Conservation (phyloP, 495 filamentous ascomycete species). For the Aspergillus homomorphus region DNA sequence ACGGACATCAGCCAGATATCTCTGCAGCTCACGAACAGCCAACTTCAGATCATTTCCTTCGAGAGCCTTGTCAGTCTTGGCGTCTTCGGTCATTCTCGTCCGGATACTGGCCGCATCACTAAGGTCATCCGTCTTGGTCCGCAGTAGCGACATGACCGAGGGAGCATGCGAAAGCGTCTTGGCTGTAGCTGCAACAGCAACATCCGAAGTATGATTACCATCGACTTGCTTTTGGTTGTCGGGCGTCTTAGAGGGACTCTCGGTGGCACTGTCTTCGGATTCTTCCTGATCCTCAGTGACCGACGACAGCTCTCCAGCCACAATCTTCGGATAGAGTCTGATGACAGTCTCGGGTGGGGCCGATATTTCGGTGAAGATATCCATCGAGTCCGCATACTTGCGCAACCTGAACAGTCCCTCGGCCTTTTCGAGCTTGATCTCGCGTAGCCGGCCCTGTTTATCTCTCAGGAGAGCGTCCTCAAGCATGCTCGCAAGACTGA, state of each 20-base stretch:
- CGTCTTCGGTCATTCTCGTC: constrained; percentile 28
- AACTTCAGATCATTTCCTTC: constrained; percentile 78
- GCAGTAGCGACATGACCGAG: constrained; percentile 60
- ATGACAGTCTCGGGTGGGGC: constrained; percentile 90
- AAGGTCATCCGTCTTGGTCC: constrained; percentile 34
- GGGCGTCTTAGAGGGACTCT: constrained; percentile 21
- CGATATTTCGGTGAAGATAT: constrained; percentile 83
- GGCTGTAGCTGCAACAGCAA: constrained; percentile 21
- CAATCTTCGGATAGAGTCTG: constrained; percentile 73
- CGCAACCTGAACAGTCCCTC: constrained; percentile 75
- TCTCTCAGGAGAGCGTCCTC: constrained; percentile 87
- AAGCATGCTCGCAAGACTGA: constrained; percentile 81
- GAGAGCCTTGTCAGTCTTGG: constrained; percentile 33
- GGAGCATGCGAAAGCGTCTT: constrained; percentile 34
- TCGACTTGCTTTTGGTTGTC: constrained; percentile 30
- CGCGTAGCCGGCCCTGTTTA: constrained; percentile 73
- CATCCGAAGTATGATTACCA: constrained; percentile 7
- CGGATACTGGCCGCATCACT: constrained; percentile 49
- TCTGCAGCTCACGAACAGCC: constrained; percentile 76
- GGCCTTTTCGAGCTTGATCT: constrained; percentile 87
- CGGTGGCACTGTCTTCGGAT: constrained; percentile 36
- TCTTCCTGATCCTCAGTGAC: constrained; percentile 50
- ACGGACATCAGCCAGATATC: constrained; percentile 80
- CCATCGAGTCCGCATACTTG: constrained; percentile 85
- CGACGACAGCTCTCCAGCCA: constrained; percentile 76